Conservation (phyloP, 768 basidiomycete species). For the Naganishia vaughanmartiniae region DNA sequence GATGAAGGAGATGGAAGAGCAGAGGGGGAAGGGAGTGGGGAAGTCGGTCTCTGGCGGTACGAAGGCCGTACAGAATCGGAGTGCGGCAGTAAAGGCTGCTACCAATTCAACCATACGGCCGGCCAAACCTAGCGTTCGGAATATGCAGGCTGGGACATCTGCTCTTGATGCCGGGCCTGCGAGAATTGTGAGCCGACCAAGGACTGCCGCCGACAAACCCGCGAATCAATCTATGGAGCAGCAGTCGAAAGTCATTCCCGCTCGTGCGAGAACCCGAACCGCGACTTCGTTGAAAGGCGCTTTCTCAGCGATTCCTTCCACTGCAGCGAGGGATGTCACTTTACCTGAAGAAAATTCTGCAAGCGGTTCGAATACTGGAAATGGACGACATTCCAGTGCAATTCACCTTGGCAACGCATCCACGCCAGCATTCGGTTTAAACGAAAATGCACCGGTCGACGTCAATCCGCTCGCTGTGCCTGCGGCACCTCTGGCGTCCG, state of each 20-base stretch:
- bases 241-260: background rate
- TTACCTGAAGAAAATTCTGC: background rate
- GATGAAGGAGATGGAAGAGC: conserved; percentile 1
- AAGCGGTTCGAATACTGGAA: background rate
- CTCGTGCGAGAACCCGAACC: background rate
- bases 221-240: background rate
- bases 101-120: background rate
- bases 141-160: background rate
- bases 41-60: background rate
- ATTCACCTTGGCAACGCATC: background rate
- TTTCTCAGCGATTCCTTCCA: background rate
- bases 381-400: background rate
- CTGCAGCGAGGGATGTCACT: background rate
- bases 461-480: background rate
- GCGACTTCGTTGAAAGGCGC: background rate
- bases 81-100: background rate
- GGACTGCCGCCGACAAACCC: background rate
- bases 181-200: background rate
- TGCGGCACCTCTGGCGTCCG: background rate
- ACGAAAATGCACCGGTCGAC: background rate
- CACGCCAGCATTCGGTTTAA: background rate
- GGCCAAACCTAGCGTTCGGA: background rate
- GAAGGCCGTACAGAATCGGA: background rate
- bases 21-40: background rate
- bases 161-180: background rate